Evolutionary conservation across 805 yeast genomes (phyloP), one percentile per base, ranked within the genome.

Genomic region (Cyberlindnera maritima): DNA sequence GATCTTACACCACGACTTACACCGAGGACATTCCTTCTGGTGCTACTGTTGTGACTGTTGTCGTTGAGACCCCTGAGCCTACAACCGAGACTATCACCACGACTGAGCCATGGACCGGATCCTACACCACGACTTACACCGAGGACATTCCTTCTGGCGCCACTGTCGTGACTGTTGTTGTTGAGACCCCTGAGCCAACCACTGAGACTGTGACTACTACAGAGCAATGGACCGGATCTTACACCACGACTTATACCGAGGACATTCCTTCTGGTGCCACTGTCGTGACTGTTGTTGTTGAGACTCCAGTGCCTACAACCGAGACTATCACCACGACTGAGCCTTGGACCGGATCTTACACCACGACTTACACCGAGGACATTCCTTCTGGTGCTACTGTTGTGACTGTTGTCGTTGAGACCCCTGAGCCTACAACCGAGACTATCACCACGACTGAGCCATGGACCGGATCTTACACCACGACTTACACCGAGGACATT

Each of bases 391-490:
- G 28, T 19, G 28, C n/a, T 20, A 8, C 38, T 11, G n/a, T 20
- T 14, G 15, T 36, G n/a, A 19, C 38, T 20, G 38, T 36, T 36
- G 38, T 15, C 8, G 38, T 36, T 13, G 38, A 36, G 26, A 36
- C 25, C 17, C 40, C 40, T n/a, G n/a, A n/a, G n/a, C 15, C 36
- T 14, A 15, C 21, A 15, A 18, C 40, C 13, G 26, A 6, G 19
- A 37, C 32, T 4, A 23, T 32, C 17, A 23, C 18, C 17, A 15
- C n/a, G 5, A 37, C 40, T 9, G 17, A 5, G 6, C 42, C 55
- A 26, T 51, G 54, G 54, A 25, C 46, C 29, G 48, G 47, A 12
- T 18, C 45, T 8, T 46, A 39, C 43, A 44, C 49, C n/a, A 46
- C 50, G 12, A 48, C 50, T 2, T 19, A 37, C 36, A 46, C 55